A percentile compares a stretch with the other conserved stretches of the same genome.
These are phyloP conservation scores for Orbilia blumenaviensis DNA, from an alignment of 2,329 filamentous ascomycete genomes.

Conservation along the genomic window DNA sequence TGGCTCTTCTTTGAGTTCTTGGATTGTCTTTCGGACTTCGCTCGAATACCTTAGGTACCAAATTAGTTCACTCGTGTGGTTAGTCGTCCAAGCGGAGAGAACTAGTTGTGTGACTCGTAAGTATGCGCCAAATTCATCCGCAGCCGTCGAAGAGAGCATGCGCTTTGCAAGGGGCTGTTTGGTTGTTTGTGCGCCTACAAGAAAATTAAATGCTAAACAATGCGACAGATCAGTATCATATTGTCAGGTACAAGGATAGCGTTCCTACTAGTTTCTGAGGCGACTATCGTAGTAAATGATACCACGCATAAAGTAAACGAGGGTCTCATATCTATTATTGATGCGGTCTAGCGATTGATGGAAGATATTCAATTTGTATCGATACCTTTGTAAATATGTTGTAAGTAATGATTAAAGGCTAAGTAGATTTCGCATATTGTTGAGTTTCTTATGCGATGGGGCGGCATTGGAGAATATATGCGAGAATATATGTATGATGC, in stretches of 20 bases:
- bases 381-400: no score
- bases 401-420: no score
- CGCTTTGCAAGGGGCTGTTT: background rate
- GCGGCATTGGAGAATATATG: constrained; percentile 3
- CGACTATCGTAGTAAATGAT: no score
- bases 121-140: constrained; percentile 11
- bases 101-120: background rate
- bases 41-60: constrained; percentile 4
- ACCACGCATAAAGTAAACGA: no score
- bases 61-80: background rate
- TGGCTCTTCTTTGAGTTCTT: background rate
- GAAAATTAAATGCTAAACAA: no score
- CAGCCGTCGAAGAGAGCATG: background rate
- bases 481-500: background rate
- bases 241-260: no score
- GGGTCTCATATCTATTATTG: no score
- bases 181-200: no score
- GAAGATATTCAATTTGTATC: no score
- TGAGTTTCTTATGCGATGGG: background rate
- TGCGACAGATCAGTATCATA: no score
- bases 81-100: background rate
- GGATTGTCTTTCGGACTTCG: background rate
- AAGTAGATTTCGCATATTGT: background rate
- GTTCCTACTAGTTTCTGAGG: no score
- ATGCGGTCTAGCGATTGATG: no score